phyloP scores from a whole-genome alignment of 2,329 filamentous ascomycete species.

The Trichoderma endophyticum region DNA sequence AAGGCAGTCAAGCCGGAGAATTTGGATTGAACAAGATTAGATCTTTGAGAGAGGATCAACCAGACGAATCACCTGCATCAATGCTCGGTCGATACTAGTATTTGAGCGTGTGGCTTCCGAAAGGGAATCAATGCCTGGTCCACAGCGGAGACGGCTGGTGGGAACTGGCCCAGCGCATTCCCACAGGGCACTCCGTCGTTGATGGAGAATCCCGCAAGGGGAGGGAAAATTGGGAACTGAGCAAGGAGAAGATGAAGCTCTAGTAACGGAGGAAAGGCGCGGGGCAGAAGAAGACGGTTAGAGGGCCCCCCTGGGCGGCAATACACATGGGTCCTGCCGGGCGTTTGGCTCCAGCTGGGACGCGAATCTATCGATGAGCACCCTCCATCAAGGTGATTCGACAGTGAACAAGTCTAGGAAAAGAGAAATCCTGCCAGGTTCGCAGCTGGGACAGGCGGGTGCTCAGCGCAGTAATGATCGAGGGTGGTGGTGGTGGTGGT shows the following conservation, averaged over 20 bases:
- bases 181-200: constrained; percentile 6
- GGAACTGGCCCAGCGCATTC: constrained; percentile 18
- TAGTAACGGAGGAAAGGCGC: constrained; percentile 16
- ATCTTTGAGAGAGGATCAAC: constrained; percentile 18
- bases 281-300: constrained; percentile 19
- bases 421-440: not conserved
- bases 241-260: constrained; percentile 18
- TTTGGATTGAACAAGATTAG: constrained; percentile 15
- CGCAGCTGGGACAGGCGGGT: not conserved
- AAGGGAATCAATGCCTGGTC: constrained; percentile 18
- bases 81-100: constrained; percentile 14
- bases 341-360: constrained; percentile 16
- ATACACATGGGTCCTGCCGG: constrained; percentile 16
- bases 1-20: constrained; percentile 2
- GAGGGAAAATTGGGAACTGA: constrained; percentile 8
- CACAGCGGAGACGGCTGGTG: constrained; percentile 19
- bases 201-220: constrained; percentile 15
- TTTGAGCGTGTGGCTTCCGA: constrained; percentile 17
- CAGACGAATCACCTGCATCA: constrained; percentile 18
- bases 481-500: not conserved
- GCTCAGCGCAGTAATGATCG: constrained; percentile 8
- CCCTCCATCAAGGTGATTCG: not conserved
- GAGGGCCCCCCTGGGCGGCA: constrained; percentile 18
- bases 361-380: constrained; percentile 16
- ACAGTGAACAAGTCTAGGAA: not conserved